Evolutionary conservation across 768 basidiomycete species (phyloP), one percentile per base, ranked within the genome.

Genomic region (Dacryopinax primogenitus): DNA sequence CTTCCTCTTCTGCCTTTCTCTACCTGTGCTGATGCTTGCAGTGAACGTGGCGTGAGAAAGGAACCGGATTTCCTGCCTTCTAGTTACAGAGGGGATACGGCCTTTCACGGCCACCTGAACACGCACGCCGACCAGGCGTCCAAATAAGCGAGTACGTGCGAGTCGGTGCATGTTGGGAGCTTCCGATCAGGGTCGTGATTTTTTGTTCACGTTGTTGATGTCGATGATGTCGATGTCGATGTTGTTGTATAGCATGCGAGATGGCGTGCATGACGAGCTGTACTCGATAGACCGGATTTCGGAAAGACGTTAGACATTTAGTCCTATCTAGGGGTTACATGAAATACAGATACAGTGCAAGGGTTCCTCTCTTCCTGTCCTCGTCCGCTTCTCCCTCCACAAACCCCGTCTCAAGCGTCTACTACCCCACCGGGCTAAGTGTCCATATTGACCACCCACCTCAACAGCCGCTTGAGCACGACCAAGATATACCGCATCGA

Each of bases 401-500:
- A n/a, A n/a, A n/a, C n/a, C n/a, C n/a, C n/a, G n/a, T n/a, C n/a
- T n/a, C n/a, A n/a, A n/a, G n/a, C n/a, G n/a, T n/a, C n/a, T n/a
- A n/a, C n/a, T n/a, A n/a, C n/a, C n/a, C n/a, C 30, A 18, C 3
- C 26, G 30, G 51, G 51, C 51, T 58, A 58, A 13, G 11, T 58
- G 51, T 58, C 51, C 30, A 58, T 58, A 32, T 58, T 58, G 26
- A 58, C 51, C 13, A 58, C 69, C 66, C 69, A 70, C 61, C 66
- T 58, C 21, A 94, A 78, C 61, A 91, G 83, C 66, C 92, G 87
- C 77, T 93, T 93, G 39, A 94, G 79, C 21, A 90, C 91, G 23
- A 93, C 81, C 65, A 96, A 79, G 66, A 98, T 90, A 70, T 96
- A 93, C 33, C 92, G 82, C 71, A 98, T 77, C 2, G 93, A 91